Percentiles rank a stretch among this genome's conserved stretches.
Conservation (phyloP, 805 yeast genomes). For the Candida tibetensis region DNA sequence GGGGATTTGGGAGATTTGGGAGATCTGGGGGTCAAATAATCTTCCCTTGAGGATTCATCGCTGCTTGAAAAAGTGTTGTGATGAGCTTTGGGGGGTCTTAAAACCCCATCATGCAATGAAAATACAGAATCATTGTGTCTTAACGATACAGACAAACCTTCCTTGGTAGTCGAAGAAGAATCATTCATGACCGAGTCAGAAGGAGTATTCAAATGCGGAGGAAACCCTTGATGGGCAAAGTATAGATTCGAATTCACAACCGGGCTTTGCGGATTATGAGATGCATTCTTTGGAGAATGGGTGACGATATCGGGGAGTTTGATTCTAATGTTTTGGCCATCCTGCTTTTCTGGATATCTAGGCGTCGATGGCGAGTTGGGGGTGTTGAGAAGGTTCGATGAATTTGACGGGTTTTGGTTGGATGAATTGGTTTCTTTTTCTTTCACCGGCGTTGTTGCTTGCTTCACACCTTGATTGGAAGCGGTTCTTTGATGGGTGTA, state of each 20-base stretch:
- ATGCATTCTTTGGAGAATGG: conserved; percentile 7
- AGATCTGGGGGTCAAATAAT: neutral
- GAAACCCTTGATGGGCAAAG: conserved; percentile 57
- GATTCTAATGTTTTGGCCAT: conserved; percentile 8
- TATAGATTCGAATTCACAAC: conserved; percentile 44
- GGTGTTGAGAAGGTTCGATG: neutral
- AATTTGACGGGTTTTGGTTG: neutral
- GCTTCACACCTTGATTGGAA: conserved; percentile 3
- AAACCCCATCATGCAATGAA: conserved; percentile 21
- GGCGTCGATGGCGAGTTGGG: conserved; percentile 2
- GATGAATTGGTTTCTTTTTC: neutral
- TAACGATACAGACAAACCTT: conserved; percentile 31
- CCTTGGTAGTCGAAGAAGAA: conserved; percentile 17
- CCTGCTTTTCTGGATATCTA: too few relatives aligned
- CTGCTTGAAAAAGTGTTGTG: conserved; percentile 9
- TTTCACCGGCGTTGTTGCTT: conserved; percentile 2
- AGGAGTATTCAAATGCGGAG: conserved; percentile 44
- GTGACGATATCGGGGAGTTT: conserved; percentile 14
- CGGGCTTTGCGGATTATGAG: conserved; percentile 17
- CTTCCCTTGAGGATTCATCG: conserved; percentile 8
- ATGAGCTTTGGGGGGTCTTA: conserved; percentile 22
- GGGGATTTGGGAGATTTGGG: conserved; percentile 5
- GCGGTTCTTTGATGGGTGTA: neutral
- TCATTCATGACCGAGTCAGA: conserved; percentile 15
- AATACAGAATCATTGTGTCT: conserved; percentile 40